Evolutionary conservation across 352 stramenopile genomes (phyloP).

Genomic region (Pythium vanterpoolii): DNA sequence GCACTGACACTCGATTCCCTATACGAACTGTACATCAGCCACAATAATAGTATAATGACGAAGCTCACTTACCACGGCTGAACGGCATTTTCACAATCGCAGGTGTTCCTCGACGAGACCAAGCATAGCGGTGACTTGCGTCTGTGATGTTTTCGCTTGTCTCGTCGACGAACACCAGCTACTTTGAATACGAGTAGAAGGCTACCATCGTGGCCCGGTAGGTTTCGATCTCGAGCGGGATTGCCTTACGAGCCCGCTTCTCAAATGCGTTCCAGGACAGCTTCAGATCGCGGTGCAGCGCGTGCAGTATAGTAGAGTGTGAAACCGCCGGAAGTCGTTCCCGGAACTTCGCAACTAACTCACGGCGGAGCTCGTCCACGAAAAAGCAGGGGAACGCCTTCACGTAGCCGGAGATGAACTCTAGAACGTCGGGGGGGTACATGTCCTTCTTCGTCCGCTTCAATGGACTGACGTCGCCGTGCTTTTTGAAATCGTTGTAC

Average conservation of each 20-base stretch:
- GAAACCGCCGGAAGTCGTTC: neutral
- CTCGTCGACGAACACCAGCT: conserved; percentile 24
- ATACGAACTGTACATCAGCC: neutral
- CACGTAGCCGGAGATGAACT: neutral
- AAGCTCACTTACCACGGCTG: neutral
- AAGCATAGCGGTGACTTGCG: conserved; percentile 5
- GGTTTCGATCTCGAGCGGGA: neutral
- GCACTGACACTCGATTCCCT: neutral
- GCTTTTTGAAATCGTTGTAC: neutral
- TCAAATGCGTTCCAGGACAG: conserved; percentile 1
- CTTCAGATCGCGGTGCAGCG: neutral
- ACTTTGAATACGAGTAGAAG: conserved; percentile 20
- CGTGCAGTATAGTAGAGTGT: neutral
- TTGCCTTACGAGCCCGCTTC: neutral
- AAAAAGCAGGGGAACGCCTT: neutral
- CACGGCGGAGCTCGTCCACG: neutral
- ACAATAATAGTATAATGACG: neutral
- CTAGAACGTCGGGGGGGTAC: neutral
- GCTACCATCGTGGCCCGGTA: conserved; percentile 1
- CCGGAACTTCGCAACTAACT: neutral
- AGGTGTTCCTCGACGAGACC: conserved; percentile 8
- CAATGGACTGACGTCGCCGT: neutral
- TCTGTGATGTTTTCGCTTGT: neutral
- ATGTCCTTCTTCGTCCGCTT: neutral
- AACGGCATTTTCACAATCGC: conserved; percentile 10